Evolutionary conservation across 1,139 yeast species (phyloP), one percentile per base, ranked within the genome.

Genomic region (Debaryomyces nepalensis): DNA sequence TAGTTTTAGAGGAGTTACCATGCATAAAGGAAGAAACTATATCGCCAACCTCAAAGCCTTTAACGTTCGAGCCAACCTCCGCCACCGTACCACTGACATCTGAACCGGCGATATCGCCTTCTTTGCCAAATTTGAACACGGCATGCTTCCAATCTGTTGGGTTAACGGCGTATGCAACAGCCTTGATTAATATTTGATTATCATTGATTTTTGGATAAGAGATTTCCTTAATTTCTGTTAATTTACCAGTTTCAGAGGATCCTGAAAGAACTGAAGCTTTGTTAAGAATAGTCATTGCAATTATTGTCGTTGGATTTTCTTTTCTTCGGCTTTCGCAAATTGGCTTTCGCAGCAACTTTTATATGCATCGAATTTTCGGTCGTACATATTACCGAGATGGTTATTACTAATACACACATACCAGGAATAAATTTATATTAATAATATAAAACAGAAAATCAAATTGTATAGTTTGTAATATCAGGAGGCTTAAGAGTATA

Each of bases 71-170:
- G 24, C 93, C 93, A 26, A 84, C 73, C 26, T 71, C 50, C 41
- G 55, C 66, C 31, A 86, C 82, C 12, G 64, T 64, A 40, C 95
- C 95, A 35, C 84, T 64, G 23, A 73, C 76, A 52, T 82, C 88
- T 39, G 80, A 68, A 10, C 87, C 88, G 12, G 68, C 56, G 39
- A 77, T 70, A 23, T 72, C 58, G 16, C 83, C 87, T 30, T 70
- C 76, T 24, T 40, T 38, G 18, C 35, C 33, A 10, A 33, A 11
- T 12, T 37, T 41, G 8, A 52, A 45, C 24, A 54, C 68, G 27
- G 73, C 55, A 50, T 82, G 86, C 54, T 83, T 84, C 84, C 86
- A 84, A 58, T 87, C 95, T 9, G 87, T 80, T 33, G 95, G 95
- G 56, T 86, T 87, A 30, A 76, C 71, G 4, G 89, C 90, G 41